Evolutionary conservation across 495 filamentous ascomycete species (phyloP).

Genomic region (Trichoderma reesei): DNA sequence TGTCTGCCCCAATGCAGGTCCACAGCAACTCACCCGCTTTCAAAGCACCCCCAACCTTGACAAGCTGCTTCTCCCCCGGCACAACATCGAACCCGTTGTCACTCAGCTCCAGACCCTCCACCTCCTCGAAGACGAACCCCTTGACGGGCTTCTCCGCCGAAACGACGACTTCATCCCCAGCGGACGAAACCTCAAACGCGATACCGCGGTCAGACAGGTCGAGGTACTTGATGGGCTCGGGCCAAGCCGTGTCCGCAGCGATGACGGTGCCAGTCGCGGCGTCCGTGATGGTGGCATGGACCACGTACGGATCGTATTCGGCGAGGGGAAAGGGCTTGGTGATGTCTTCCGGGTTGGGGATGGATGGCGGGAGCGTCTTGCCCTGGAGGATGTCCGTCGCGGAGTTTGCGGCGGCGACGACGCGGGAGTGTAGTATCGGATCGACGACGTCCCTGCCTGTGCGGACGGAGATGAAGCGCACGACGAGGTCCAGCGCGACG

Average conservation of each 20-base stretch:
- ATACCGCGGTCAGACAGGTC: constrained; percentile 41
- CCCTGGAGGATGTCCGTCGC: constrained; percentile 23
- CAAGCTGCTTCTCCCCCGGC: constrained; percentile 27
- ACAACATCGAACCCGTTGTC: constrained; percentile 42
- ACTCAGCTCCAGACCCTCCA: constrained; percentile 26
- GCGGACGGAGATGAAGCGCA: constrained; percentile 55
- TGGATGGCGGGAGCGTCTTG: constrained; percentile 12
- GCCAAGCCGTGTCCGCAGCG: constrained; percentile 62
- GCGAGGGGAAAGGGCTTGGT: constrained; percentile 3
- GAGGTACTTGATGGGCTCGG: constrained; percentile 74
- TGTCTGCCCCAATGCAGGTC: constrained; percentile 19
- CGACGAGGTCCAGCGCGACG: constrained; percentile 39
- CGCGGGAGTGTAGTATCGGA: constrained; percentile 22
- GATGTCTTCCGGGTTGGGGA: constrained; percentile 17
- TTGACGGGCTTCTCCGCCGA: constrained; percentile 34
- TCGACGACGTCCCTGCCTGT: constrained; percentile 52
- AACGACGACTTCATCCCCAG: constrained; percentile 17
- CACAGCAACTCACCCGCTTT: constrained; percentile 14
- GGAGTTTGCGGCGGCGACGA: constrained; percentile 30
- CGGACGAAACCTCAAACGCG: constrained; percentile 11
- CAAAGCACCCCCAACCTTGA: constrained; percentile 19
- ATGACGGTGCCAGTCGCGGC: constrained; percentile 33
- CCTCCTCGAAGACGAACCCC: constrained; percentile 38
- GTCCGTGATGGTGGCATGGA: constrained; percentile 41
- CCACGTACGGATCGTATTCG: constrained; percentile 32